phyloP scores from a whole-genome alignment of 345 rosid genomes.

The rapeseed (Brassica napus) region Da-Ae NC_063440.1:24979001-24979500 shows the following conservation, averaged over 20 bases:
- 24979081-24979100: constrained; percentile 74
- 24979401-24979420: constrained; percentile 16
- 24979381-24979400: constrained; percentile 11
- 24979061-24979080: constrained; percentile 81
- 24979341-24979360: constrained; percentile 14
- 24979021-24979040: background rate
- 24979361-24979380: constrained; percentile 19
- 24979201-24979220: constrained; percentile 62
- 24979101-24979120: constrained; percentile 83
- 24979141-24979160: constrained; percentile 94
- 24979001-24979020: constrained; percentile 26
- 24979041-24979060: constrained; percentile 9
- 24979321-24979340: constrained; percentile 10
- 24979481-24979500: constrained; percentile 95
- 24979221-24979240: constrained; percentile 29
- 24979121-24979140: constrained; percentile 97
- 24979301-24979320: background rate
- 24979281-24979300: constrained; percentile 1
- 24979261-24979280: constrained; percentile 7
- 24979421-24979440: background rate
- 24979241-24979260: constrained; percentile 9
- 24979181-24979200: constrained; percentile 94
- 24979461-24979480: constrained; percentile 78
- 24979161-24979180: constrained; percentile 73
- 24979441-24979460: background rate